Percentiles rank a stretch among this genome's conserved stretches.
These are phyloP conservation scores for Fistulinella prunicolor DNA, from an alignment of 768 basidiomycete genomes.

Conservation along the genomic window DNA sequence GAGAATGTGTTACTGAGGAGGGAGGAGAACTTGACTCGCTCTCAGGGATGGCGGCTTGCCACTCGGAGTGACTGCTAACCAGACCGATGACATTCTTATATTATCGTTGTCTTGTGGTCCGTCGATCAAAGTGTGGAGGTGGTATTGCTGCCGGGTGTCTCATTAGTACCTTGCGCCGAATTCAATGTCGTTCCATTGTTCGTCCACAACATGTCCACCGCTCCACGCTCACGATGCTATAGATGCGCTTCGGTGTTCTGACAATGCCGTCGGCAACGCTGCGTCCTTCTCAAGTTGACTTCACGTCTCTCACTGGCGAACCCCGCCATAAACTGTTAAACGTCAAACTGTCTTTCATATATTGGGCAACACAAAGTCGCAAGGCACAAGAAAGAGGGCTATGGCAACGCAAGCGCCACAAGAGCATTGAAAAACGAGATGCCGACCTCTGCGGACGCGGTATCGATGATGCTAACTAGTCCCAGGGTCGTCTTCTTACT, in stretches of 20 bases:
- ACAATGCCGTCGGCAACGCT: neutral
- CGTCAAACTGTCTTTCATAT: neutral
- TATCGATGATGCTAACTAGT: conserved; percentile 3
- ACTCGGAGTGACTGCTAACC: neutral
- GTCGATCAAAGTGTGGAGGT: conserved; percentile 8
- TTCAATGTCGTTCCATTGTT: conserved; percentile 12
- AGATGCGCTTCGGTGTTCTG: neutral
- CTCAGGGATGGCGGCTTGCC: conserved; percentile 2
- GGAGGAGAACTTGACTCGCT: neutral
- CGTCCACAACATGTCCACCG: conserved; percentile 2
- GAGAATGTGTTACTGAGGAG: too few relatives aligned
- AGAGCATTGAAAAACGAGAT: neutral
- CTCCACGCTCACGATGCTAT: neutral
- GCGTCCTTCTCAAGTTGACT: neutral
- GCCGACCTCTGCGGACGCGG: neutral
- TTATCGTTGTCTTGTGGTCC: conserved; percentile 13
- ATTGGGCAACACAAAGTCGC: neutral
- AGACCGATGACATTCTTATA: conserved; percentile 17
- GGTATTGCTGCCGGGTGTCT: conserved; percentile 24
- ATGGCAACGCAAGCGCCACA: neutral
- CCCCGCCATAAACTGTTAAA: neutral
- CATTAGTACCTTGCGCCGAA: conserved; percentile 1
- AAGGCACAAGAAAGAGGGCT: neutral
- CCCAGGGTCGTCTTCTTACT: conserved; percentile 44
- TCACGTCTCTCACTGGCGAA: neutral